Evolutionary conservation across 169 alveolate species (phyloP).

Genomic region (Theileria orientalis): DNA sequence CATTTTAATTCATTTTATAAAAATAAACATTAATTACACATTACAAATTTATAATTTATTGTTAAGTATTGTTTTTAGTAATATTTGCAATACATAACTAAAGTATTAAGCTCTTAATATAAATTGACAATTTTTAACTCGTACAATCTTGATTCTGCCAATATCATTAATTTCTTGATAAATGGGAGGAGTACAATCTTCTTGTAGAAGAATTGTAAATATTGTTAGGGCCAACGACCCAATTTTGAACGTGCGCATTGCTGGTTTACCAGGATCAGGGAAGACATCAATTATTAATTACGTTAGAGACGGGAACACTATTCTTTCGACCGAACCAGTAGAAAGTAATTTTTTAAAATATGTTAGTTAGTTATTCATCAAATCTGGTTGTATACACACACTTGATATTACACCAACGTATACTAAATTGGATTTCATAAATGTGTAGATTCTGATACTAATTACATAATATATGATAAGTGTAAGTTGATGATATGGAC

Average conservation of each 20-base stretch:
- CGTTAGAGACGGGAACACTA: neutral
- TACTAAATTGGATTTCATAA: too few relatives aligned
- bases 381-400: neutral
- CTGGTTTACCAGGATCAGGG: neutral
- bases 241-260: neutral
- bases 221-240: neutral
- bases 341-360: neutral
- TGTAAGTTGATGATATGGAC: conserved; percentile 38
- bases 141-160: neutral
- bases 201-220: neutral
- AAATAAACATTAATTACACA: too few relatives aligned
- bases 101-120: too few relatives aligned
- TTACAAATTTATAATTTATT: too few relatives aligned
- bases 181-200: conserved; percentile 4
- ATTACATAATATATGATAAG: conserved; percentile 28
- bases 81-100: too few relatives aligned
- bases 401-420: neutral
- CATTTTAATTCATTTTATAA: too few relatives aligned
- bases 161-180: neutral
- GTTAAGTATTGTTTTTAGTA: too few relatives aligned
- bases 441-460: conserved; percentile 17
- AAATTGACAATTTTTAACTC: neutral
- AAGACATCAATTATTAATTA: neutral
- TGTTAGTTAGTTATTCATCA: neutral
- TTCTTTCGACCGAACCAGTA: neutral